Evolutionary conservation across 441 rosid genomes (phyloP), one percentile per base, ranked within the genome.

Genomic region (Populus tomentosa): DNA sequence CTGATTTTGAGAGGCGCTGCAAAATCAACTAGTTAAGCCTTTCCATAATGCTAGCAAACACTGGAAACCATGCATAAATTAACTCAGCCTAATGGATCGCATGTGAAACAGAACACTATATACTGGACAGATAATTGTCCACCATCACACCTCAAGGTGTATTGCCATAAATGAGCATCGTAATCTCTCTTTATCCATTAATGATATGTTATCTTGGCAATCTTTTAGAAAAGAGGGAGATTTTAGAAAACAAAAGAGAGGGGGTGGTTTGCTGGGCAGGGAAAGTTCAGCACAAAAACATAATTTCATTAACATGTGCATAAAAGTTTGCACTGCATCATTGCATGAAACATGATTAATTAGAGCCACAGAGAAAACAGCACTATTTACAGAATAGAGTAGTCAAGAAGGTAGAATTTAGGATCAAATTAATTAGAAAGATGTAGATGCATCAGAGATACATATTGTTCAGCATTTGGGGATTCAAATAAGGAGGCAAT

Each of bases 1-100:
- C 96, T 11, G 98, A 92, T 63, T 91, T 83, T 68, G 98, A 90
- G 61, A 96, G 95, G 71, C 98, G 97, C 98, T 96, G 94, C 89
- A 87, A 83, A 83, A 79, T 74, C 70, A 77, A 40, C 69, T 46
- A 46, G 56, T 53, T 72, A 13, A 82, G 50, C 73, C 69, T 46
- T 70, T 67, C 30, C 18, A 78, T 59, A 30, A 53, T 70, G 67
- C 65, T 46, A 26, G 59, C 5, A 75, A 21, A 69, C 36, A 69
- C 16, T 38, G 70, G 23, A 74, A 70, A 75, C 26, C 36, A 61
- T 18, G 36, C n/a, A 74, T 6, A 42, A 18, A 8, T 46, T 46
- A 46, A 46, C 56, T 46, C 56, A 14, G 56, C 56, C 20, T 46
- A 46, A 14, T 46, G 56, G 56, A 46, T 46, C 56, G 4, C 70